Conservation (phyloP, 1,284 basidiomycete genomes). For the Ustilago xerochloae region DNA sequence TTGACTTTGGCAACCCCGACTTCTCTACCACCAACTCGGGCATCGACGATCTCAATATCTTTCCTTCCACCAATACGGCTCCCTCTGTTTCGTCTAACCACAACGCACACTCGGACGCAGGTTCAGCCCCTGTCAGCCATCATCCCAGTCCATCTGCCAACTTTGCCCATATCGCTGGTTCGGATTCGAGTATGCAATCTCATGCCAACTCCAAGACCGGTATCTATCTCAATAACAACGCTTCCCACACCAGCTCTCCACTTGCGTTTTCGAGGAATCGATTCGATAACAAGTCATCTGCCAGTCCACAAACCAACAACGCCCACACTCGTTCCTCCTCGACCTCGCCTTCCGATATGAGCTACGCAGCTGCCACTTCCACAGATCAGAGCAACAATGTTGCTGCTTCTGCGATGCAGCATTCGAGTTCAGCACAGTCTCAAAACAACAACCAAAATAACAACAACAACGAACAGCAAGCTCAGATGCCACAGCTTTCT, state of each 20-base stretch:
- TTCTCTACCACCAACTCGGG: constrained; percentile 41
- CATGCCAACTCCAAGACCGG: constrained; percentile 13
- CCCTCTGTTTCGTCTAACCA: constrained; percentile 18
- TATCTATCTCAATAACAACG: constrained; percentile 13
- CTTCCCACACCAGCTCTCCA: constrained; percentile 36
- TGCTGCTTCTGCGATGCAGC: constrained; percentile 7
- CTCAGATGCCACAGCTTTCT: constrained; percentile 32
- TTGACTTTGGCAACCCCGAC: constrained; percentile 55
- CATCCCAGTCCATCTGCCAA: constrained; percentile 44
- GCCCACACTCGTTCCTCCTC: constrained; percentile 17
- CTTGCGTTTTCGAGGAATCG: constrained; percentile 32
- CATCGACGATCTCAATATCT: constrained; percentile 52
- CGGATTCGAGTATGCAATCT: constrained; percentile 8
- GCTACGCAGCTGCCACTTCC: neutral
- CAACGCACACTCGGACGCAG: constrained; percentile 31
- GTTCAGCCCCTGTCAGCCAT: constrained; percentile 41
- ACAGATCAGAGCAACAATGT: constrained; percentile 2
- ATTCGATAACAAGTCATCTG: constrained; percentile 29
- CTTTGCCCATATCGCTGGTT: constrained; percentile 2
- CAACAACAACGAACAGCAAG: constrained; percentile 10
- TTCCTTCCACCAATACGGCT: constrained; percentile 15
- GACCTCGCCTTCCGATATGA: constrained; percentile 13
- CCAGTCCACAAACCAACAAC: constrained; percentile 28
- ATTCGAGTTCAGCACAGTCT: constrained; percentile 19
- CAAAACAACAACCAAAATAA: neutral